Percentiles rank a stretch among this genome's conserved stretches.
phyloP scores from a whole-genome alignment of 202 grass and related monocot species.

The Thinopyrum obtusiflorum region DNA sequence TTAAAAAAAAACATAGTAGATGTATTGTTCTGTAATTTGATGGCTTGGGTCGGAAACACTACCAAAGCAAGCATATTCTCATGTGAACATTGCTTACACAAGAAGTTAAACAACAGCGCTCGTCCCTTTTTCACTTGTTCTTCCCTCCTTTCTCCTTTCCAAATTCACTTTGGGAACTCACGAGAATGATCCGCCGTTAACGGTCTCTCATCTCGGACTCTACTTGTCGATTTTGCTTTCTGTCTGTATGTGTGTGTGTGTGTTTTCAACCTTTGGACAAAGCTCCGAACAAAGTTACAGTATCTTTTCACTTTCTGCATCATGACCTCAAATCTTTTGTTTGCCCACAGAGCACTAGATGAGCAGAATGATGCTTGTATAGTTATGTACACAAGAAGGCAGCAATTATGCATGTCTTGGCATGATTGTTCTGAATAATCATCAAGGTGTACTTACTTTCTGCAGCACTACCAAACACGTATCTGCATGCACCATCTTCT shows the following conservation, averaged over 20 bases:
- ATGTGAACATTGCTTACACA: neutral
- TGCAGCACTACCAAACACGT: neutral
- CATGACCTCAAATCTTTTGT: conserved; percentile 16
- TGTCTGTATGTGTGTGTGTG: neutral
- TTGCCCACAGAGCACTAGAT: conserved; percentile 17
- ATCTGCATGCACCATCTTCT: neutral
- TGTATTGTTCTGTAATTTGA: neutral
- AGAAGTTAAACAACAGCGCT: neutral
- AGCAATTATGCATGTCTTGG: neutral
- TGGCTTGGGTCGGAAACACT: neutral
- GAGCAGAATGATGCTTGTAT: conserved; percentile 24
- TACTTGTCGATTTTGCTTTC: neutral
- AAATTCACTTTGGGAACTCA: conserved; percentile 14
- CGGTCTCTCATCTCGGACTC: conserved; percentile 18
- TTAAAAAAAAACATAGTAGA: too few species aligned
- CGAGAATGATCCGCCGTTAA: neutral
- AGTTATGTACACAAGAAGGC: neutral
- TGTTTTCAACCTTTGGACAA: conserved; percentile 22
- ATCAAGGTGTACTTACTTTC: neutral
- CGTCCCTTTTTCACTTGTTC: neutral
- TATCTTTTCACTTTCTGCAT: neutral
- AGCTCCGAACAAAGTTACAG: neutral
- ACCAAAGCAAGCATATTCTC: too few species aligned
- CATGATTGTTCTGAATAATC: neutral
- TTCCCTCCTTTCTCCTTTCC: neutral